phyloP scores from a whole-genome alignment of 2,329 filamentous ascomycete genomes.

The Cladosporium sp. region DNA sequence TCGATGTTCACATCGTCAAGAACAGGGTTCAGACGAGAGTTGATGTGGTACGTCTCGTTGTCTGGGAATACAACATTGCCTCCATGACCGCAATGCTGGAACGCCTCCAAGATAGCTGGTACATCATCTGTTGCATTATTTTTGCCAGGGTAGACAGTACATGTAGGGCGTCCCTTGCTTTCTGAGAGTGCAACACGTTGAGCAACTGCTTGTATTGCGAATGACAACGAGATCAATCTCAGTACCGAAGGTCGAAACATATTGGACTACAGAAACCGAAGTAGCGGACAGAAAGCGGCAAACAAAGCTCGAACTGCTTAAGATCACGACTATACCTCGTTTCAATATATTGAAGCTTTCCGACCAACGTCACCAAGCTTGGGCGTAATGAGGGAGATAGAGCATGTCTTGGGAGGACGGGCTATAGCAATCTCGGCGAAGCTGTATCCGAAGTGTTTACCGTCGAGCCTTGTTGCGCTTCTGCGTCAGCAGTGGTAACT shows the following conservation, averaged over 20 bases:
- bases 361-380: background rate
- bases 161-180: background rate
- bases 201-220: background rate
- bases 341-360: background rate
- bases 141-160: background rate
- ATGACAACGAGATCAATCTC: background rate
- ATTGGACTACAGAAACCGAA: too few relatives aligned
- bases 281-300: too few relatives aligned
- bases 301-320: too few relatives aligned
- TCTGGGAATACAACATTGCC: conserved; percentile 49
- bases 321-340: too few relatives aligned
- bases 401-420: background rate
- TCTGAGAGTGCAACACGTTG: background rate
- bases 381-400: background rate
- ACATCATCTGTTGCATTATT: conserved; percentile 30
- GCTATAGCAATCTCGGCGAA: background rate
- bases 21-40: conserved; percentile 46
- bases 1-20: conserved; percentile 48
- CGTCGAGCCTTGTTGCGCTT: background rate
- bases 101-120: conserved; percentile 39
- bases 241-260: background rate
- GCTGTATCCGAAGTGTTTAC: background rate
- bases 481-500: background rate
- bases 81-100: conserved; percentile 37
- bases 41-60: conserved; percentile 49